Conservation (phyloP, 306 rosid genomes). For the Castanea crenata region DNA sequence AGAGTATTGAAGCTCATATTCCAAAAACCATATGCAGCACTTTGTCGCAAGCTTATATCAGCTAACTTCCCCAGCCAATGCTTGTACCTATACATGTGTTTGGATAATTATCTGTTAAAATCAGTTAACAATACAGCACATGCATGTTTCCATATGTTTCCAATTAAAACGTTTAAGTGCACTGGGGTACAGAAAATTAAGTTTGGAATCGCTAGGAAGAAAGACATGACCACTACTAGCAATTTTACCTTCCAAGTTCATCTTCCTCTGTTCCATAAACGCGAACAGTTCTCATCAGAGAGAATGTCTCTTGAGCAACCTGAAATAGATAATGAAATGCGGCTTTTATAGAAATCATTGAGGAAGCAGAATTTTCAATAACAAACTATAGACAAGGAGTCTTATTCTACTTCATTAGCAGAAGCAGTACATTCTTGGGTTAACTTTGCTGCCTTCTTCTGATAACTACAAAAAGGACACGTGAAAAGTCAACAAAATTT, state of each 20-base stretch:
- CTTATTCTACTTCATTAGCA: slow-evolving; percentile 72
- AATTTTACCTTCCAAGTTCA: slow-evolving; percentile 73
- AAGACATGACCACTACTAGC: slow-evolving; percentile 7
- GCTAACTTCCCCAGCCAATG: slow-evolving; percentile 82
- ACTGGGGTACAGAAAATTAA: not conserved
- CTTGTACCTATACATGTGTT: slow-evolving; percentile 53
- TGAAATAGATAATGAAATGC: slow-evolving; percentile 26
- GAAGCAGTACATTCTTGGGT: slow-evolving; percentile 90
- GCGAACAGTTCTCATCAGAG: slow-evolving; percentile 90
- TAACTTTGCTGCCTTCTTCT: slow-evolving; percentile 84
- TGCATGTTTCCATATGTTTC: slow-evolving; percentile 5
- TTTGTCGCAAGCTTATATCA: slow-evolving; percentile 82
- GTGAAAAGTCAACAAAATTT: slow-evolving; percentile 17
- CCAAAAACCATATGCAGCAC: slow-evolving; percentile 93
- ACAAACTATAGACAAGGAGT: slow-evolving; percentile 17
- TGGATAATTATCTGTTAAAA: slow-evolving; percentile 20
- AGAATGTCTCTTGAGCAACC: slow-evolving; percentile 96
- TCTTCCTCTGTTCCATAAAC: slow-evolving; percentile 88
- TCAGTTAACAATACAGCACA: slow-evolving; percentile 7
- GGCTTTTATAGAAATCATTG: slow-evolving; percentile 2
- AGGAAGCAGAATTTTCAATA: slow-evolving; percentile 9
- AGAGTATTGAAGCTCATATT: slow-evolving; percentile 75
- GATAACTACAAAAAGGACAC: slow-evolving; percentile 57
- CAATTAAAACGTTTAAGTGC: not conserved
- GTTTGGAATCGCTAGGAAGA: not conserved